Percentiles rank a stretch among this genome's conserved stretches.
Conservation (phyloP, 2,329 filamentous ascomycete genomes). For the Paramyrothecium roridum region DNA sequence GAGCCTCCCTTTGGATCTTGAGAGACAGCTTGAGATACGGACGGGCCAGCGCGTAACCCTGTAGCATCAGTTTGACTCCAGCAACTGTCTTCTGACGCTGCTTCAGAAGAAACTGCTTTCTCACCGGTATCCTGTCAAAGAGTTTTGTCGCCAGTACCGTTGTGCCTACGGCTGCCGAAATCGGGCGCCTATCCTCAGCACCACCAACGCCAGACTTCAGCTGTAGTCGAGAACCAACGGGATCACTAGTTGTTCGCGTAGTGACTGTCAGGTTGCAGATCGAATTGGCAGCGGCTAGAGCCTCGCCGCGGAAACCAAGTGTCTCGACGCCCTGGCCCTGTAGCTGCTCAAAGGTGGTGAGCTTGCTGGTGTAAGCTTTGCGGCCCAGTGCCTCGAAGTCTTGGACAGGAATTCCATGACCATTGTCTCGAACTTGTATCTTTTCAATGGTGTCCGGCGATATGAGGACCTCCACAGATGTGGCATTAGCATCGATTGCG, state of each 20-base stretch:
- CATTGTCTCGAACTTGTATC: conserved; percentile 71
- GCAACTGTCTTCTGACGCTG: conserved; percentile 53
- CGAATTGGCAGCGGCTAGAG: conserved; percentile 62
- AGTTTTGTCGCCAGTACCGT: conserved; percentile 60
- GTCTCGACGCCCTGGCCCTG: conserved; percentile 50
- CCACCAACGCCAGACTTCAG: conserved; percentile 33
- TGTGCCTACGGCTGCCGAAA: conserved; percentile 63
- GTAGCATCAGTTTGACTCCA: conserved; percentile 58
- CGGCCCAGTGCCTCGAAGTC: conserved; percentile 63
- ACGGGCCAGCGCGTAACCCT: conserved; percentile 64
- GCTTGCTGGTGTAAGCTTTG: conserved; percentile 72
- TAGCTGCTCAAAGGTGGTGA: conserved; percentile 62
- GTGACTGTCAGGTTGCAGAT: conserved; percentile 59
- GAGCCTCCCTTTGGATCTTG: conserved; percentile 53
- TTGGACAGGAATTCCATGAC: conserved; percentile 61
- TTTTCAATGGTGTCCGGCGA: conserved; percentile 64
- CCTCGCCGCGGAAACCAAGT: conserved; percentile 76
- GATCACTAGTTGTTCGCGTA: conserved; percentile 60
- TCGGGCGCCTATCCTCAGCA: conserved; percentile 21
- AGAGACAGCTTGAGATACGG: conserved; percentile 60
- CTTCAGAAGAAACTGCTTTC: conserved; percentile 56
- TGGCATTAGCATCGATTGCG: conserved; percentile 68
- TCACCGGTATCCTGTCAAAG: conserved; percentile 60
- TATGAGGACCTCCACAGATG: conserved; percentile 61
- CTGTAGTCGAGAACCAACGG: conserved; percentile 49